Percentiles rank a stretch among this genome's conserved stretches.
phyloP scores from a whole-genome alignment of 2,329 filamentous ascomycete species.

The Colletotrichum liaoningense region DNA sequence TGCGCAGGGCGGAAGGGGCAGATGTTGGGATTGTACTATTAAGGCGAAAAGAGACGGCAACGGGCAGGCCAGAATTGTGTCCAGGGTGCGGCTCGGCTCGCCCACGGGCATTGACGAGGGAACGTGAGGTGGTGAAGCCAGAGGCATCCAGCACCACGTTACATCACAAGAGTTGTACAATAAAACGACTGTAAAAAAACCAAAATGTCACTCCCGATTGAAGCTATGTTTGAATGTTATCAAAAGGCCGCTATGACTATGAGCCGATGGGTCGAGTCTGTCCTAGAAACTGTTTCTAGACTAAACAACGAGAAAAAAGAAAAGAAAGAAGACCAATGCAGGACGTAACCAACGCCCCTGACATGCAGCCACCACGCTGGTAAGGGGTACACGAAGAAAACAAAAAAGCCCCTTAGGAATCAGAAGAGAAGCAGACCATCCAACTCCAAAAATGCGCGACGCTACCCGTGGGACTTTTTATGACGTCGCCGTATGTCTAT shows the following conservation, averaged over 20 bases:
- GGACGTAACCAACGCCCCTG: slow-evolving; percentile 5
- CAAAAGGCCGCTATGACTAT: not conserved
- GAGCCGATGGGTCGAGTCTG: not conserved
- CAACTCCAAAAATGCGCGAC: slow-evolving; percentile 26
- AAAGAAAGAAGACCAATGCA: not conserved
- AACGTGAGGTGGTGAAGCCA: too few species aligned
- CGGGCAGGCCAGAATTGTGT: not conserved
- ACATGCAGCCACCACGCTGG: slow-evolving; percentile 22
- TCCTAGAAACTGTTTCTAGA: not conserved
- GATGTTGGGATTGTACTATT: not conserved
- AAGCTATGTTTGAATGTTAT: not conserved
- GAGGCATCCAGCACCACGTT: not conserved
- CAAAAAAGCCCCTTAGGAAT: not conserved
- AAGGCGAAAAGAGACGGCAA: not conserved
- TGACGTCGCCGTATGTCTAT: slow-evolving; percentile 13
- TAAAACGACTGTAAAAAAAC: slow-evolving; percentile 2
- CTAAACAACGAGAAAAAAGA: not conserved
- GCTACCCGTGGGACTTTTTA: not conserved
- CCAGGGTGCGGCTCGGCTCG: not conserved
- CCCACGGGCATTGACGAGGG: not conserved
- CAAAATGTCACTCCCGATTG: slow-evolving; percentile 19
- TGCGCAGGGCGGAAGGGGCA: not conserved
- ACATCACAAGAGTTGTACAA: slow-evolving; percentile 9
- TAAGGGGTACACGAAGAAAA: not conserved
- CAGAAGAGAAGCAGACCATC: not conserved